Base-by-base conservation (phyloP, 257 asterid genomes). In the Paraleonurus japonicus region DNA sequence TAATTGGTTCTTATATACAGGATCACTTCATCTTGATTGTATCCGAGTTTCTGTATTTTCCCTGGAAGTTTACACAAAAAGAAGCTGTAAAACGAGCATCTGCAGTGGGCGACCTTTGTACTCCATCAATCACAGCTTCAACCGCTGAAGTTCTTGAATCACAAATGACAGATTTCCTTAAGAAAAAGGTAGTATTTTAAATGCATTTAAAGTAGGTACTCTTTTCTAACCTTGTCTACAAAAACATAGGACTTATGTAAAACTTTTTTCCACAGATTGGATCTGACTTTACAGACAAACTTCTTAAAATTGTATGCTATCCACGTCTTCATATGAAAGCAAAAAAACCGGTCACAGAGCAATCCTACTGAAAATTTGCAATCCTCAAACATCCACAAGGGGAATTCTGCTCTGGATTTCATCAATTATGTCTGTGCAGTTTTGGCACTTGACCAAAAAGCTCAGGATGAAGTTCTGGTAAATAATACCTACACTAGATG, bases 401-500 rank as follows among this genome's bases (percentile, higher is more conserved):
- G 89, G 64, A 96, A 87, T 79, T 89, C 84, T 75, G 90, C 96
- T 67, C 84, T 94, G 59, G 98, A 91, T 84, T 94, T 94, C 80
- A 88, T 94, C 78, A 94, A 94, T 86, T 77, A 89, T 81, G 90
- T 89, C 67, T 91, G 93, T 75, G 96, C 96, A 50, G 98, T 89
- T 82, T 81, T 94, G 84, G 88, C 92, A 77, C 96, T 94, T 75
- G 99, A 94, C 84, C 88, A 86, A 78, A 88, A 81, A 65, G 98
- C 91, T 81, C 96, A 91, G 85, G 95, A 94, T 82, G 98, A 94
- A 83, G 90, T 94, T 75, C 88, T 94, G 95, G 98, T 94, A 94
- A 77, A 60, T 79, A 76, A 73, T 57, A 30, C 35, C 67, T 57
- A 27, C 37, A 28, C n/a, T n/a, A n/a, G n/a, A n/a, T n/a, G n/a